phyloP scores from a whole-genome alignment of 106 monocot species.

The Dendrobium chrysotoxum region DNA sequence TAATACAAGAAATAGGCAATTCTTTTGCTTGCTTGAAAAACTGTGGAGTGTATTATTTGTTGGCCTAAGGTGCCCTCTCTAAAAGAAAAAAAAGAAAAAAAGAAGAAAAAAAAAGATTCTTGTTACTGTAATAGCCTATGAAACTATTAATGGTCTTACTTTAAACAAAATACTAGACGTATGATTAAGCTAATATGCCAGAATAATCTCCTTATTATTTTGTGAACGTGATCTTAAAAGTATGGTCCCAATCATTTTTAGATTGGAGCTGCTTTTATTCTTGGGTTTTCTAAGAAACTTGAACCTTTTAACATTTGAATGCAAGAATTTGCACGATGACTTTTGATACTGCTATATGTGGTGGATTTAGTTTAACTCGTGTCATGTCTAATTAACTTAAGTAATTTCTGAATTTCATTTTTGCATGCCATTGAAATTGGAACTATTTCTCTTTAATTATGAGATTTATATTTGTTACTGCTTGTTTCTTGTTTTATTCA shows the following conservation, averaged over 20 bases:
- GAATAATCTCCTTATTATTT: neutral
- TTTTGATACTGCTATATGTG: neutral
- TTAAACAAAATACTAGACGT: neutral
- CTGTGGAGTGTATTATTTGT: neutral
- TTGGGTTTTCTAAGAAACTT: neutral
- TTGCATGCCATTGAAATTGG: neutral
- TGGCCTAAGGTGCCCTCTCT: neutral
- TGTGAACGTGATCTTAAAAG: neutral
- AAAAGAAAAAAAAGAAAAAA: neutral
- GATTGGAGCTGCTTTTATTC: neutral
- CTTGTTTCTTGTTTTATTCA: conserved; percentile 1
- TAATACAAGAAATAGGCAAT: neutral
- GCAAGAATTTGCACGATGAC: neutral
- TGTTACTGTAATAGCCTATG: neutral
- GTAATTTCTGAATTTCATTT: neutral
- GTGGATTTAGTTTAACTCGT: neutral
- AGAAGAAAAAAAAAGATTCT: too few relatives aligned
- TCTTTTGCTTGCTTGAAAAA: neutral
- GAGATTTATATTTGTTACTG: neutral
- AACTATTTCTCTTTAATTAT: neutral
- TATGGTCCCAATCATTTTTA: neutral
- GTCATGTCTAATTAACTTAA: neutral
- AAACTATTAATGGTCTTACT: neutral
- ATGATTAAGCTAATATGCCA: neutral
- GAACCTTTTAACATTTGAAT: neutral